Base-by-base conservation (phyloP, 2,329 filamentous ascomycete species). In the Paecilomyces formosus region DNA sequence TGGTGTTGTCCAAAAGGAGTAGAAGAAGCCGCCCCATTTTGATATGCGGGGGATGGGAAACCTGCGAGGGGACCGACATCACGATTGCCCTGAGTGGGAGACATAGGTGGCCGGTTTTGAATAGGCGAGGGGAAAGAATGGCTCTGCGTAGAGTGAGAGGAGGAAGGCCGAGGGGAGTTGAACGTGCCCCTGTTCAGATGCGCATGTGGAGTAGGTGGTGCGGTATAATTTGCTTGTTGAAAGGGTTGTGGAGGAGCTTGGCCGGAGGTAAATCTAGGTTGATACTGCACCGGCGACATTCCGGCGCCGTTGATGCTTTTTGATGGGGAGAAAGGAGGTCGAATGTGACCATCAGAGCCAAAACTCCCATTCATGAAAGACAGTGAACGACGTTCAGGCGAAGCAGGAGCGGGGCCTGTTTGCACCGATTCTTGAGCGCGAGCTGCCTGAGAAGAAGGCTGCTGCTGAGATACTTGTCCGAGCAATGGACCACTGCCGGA, bases 11-110 rank as follows among this genome's bases (percentile, higher is more conserved):
- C 66, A 54, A 66, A 72, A 45, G 74, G 72, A 13, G 72, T 71
- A 61, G 67, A 68, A 9, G 72, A 65, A 7, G 64, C 57, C 3
- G 68, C 57, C 13, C 65, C 69, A 54, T 74, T 71, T n/a, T 66
- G 62, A 8, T 67, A 58, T 13, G 59, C 62, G 24, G 66, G 62
- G 15, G 69, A 65, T n/a, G 74, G 75, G 50, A 79, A 74, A 8
- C 77, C 76, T 21, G 75, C 76, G 52, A 79, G 68, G 55, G 74
- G 75, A 3, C 76, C 76, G 53, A 79, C 68, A 65, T 82, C 72
- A 70, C 78, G 67, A 67, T 82, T 72, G 58, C 81, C 72, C 71
- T 82, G 66, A 57, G 81, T 77, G 22, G 78, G 78, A 21, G 78
- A 79, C 72, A 79, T 78, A 1, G 76, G 75, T 1, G 77, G 76